Percentiles rank a stretch among this genome's conserved stretches.
phyloP scores from a whole-genome alignment of 2,329 filamentous ascomycete species.

The Trichoderma cornu-damae region DNA sequence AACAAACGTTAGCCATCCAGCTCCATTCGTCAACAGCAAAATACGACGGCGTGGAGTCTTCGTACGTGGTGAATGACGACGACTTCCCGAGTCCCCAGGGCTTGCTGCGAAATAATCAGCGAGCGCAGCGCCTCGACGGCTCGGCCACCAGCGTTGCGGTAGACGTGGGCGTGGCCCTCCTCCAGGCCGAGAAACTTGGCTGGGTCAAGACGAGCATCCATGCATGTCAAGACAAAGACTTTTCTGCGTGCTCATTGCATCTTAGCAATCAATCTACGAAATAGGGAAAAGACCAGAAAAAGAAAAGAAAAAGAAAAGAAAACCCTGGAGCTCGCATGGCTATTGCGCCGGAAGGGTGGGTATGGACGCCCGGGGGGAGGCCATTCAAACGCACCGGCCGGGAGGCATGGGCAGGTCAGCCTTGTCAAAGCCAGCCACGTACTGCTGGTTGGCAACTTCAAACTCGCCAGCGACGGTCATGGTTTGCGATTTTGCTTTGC shows the following conservation, averaged over 20 bases:
- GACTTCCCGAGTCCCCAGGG: conserved; percentile 71
- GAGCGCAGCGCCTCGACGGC: conserved; percentile 66
- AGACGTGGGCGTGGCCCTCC: conserved; percentile 72
- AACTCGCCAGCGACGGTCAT: conserved; percentile 27
- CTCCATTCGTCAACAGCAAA: background rate
- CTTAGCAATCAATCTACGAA: background rate
- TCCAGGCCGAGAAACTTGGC: conserved; percentile 63
- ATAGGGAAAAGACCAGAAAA: too few relatives aligned
- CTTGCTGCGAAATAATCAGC: conserved; percentile 72
- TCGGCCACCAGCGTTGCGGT: conserved; percentile 67
- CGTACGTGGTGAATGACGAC: conserved; percentile 62
- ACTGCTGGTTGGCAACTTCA: conserved; percentile 42
- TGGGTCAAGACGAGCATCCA: conserved; percentile 72
- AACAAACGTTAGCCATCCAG: background rate
- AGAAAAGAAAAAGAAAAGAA: too few relatives aligned
- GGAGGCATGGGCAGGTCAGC: conserved; percentile 64
- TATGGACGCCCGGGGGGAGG: too few relatives aligned
- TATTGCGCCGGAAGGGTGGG: too few relatives aligned
- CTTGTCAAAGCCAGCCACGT: conserved; percentile 61
- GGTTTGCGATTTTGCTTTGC: background rate
- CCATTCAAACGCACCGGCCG: conserved; percentile 40
- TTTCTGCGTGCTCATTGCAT: conserved; percentile 26
- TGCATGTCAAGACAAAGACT: conserved; percentile 59
- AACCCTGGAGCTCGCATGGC: too few relatives aligned
- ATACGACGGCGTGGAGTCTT: background rate